Base-by-base conservation (phyloP, 768 basidiomycete species). In the Leccinellum luteum region DNA sequence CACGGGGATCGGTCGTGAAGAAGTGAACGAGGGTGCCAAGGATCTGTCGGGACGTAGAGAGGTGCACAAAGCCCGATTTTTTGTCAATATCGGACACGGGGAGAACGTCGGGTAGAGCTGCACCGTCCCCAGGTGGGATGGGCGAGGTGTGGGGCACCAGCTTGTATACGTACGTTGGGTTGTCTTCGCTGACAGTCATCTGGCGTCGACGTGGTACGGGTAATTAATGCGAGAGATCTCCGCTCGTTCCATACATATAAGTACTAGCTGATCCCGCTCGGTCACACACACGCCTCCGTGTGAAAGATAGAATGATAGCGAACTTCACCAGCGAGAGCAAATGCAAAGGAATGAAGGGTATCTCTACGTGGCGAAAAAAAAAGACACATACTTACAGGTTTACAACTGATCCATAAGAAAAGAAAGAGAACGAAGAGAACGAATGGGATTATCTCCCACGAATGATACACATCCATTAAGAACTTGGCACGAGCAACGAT, bases 141-240 rank as follows among this genome's bases (percentile, higher is more conserved):
- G 79, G 70, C 9, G 76, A 61, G 9, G 77, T 71, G 38, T 73
- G 64, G 13, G 78, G 74, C 31, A 86, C 69, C 58, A 88, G 78
- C 62, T 87, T 88, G 75, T 87, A 88, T 59, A 87, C 52, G 68
- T 84, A 85, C 3, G 73, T 78, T 5, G 83, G 85, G 41, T 51
- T 38, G 32, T 47, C 48, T 30, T 28, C 6, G 23, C 28, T 56
- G 6, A 48, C 2, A 50, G 56, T 47, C 62, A 66, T 60, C 25
- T 35, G 19, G 49, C 30, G 44, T 45, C 44, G 23, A 25, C 14
- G 44, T 45, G 44, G 41, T 43, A n/a, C 14, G 49, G 7, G 43
- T 19, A 23, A 25, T 56, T 19, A 12, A 21, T 55, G 31, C 14
- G 48, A n/a, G 31, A 54, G 14, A 7, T 35, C 57, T 15, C 25